Evolutionary conservation across 75 land plant species (phyloP).

Genomic region (Pinus albicaulis): DNA sequence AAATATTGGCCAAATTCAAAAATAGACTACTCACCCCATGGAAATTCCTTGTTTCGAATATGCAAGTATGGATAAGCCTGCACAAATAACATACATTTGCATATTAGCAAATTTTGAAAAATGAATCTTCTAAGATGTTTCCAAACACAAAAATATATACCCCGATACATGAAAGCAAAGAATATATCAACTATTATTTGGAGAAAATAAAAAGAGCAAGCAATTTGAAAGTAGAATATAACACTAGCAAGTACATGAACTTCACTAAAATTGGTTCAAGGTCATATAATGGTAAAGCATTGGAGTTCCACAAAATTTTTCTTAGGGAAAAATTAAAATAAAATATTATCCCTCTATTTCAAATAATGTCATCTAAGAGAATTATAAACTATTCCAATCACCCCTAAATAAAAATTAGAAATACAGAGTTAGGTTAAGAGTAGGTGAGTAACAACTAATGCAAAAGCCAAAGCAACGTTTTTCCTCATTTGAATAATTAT

Average conservation of each 20-base stretch:
- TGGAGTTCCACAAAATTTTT: too few species aligned
- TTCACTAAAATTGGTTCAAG: not conserved
- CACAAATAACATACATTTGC: conserved; percentile 5
- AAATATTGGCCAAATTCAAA: not conserved
- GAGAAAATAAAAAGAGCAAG: not conserved
- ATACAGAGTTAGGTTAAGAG: too few species aligned
- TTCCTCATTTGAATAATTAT: too few species aligned
- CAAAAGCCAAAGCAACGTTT: too few species aligned
- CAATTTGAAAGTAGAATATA: not conserved
- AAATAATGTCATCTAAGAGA: too few species aligned
- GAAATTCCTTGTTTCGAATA: conserved; percentile 81
- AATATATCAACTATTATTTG: not conserved
- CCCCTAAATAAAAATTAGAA: too few species aligned
- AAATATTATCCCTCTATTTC: too few species aligned
- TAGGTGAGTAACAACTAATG: too few species aligned
- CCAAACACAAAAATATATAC: not conserved
- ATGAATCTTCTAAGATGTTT: not conserved
- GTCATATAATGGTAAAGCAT: not conserved
- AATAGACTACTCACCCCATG: conserved; percentile 57
- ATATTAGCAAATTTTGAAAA: not conserved
- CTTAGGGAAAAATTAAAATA: too few species aligned
- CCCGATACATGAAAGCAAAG: not conserved
- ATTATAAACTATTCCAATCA: too few species aligned
- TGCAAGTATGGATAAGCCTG: conserved; percentile 70
- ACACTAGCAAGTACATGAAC: not conserved